Base-by-base conservation (phyloP, 202 grass and related monocot species). In the Eragrostis tef region DNA sequence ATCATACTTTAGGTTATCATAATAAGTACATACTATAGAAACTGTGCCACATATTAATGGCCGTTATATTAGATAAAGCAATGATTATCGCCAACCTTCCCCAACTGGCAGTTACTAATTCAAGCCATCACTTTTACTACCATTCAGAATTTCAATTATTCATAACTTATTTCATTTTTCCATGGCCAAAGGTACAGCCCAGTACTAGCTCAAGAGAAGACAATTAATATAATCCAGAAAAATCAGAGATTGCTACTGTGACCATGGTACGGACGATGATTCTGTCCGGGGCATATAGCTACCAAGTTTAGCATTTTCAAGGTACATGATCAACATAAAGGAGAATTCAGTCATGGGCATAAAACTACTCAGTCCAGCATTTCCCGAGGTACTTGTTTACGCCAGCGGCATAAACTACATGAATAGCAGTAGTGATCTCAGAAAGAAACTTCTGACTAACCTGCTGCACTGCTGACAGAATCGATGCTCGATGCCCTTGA, bases 381-480 rank as follows among this genome's bases (percentile, higher is more conserved):
- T 34, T 64, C 61, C 27, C 29, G 34, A 61, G 24, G 22, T 60
- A 60, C 22, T 60, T 11, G 21, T 25, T 60, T 60, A 60, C 9
- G 17, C 5, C 41, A 16, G 51, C 1, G 12, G 1, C 34, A 60
- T 45, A 75, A 43, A 57, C 17, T 26, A 70, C 56, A 79, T 60
- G 17, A 29, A 36, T 5, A 49, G 31, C 46, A 36, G 45, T 5
- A 31, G 46, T 74, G 47, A 81, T 16, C 52, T 74, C 59, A 62
- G 61, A 71, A 64, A 70, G 26, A 67, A 82, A 83, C 61, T 63
- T 27, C 47, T 61, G 56, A 74, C 75, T 56, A 73, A 94, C 93
- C 90, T 97, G 86, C 94, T 97, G 59, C 94, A 94, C 64, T 97
- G 91, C 83, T 97, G 94, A 67, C 91, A 97, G 78, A 97, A 97